Base-by-base conservation (phyloP, 2,329 filamentous ascomycete species). In the Verticillium tricorpus region DNA sequence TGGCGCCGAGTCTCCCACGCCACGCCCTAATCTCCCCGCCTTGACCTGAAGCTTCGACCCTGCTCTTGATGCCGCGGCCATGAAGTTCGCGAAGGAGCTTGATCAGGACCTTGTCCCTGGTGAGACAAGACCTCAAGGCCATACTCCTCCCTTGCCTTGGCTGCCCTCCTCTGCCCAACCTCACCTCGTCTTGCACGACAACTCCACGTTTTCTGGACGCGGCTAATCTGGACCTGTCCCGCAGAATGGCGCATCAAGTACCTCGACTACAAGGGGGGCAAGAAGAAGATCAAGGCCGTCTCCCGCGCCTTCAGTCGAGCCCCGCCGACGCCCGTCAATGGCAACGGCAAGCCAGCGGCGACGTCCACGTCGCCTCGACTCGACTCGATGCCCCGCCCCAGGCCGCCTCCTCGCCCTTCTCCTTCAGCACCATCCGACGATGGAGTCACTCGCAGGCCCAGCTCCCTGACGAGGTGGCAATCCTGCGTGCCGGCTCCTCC, bases 191-290 rank as follows among this genome's bases (percentile, higher is more conserved):
- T 56, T 17, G 25, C 31, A 56, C 54, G 15, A 17, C 31, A 9
- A 32, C 31, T 22, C 9, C 31, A 55, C 17, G 50, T 45, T 37
- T 25, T 34, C 63, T 59, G 61, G 60, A 62, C 32, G 12, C 54
- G 14, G 17, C 54, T 56, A n/a, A 56, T 15, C 5, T n/a, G 15
- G 8, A 31, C 28, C 54, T 17, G 25, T 22, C 56, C 22, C 15
- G 32, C 67, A 89, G 86, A 98, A 85, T 98, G 94, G 94, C 87
- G 91, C 70, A 85, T 89, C 74, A 96, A 97, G 76, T 98, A 97
- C 75, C 84, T 98, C 69, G 87, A 97, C 77, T 98, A 98, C 82
- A 97, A 96, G 83, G 88, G 88, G 61, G 94, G 93, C 64, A 98
- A 98, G 79, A 97, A 97, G 78, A 89, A 93, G 73, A 83, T 98